These are phyloP conservation scores for Parietichytrium sp. DNA, from an alignment of 108 stramenopile species.

Conservation along the genomic window DNA sequence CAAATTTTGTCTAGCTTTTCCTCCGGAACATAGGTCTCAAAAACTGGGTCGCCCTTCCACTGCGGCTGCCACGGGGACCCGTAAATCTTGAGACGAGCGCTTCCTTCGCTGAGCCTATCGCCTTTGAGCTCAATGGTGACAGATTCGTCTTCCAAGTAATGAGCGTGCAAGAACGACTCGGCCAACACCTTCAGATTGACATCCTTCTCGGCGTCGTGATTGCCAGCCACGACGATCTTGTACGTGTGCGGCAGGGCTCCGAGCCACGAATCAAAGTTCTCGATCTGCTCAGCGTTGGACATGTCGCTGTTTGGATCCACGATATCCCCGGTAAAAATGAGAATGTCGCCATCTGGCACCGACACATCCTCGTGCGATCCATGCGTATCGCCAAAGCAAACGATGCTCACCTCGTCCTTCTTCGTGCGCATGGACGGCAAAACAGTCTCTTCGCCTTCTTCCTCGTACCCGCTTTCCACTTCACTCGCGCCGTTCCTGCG, in stretches of 20 bases:
- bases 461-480: too few relatives aligned
- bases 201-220: slow-evolving; percentile 20
- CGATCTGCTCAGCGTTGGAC: background rate
- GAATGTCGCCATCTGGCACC: slow-evolving; percentile 3
- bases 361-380: background rate
- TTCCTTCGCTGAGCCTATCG: too few relatives aligned
- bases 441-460: too few relatives aligned
- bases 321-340: slow-evolving; percentile 1
- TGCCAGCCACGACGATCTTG: background rate
- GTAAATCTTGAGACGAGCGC: background rate
- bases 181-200: background rate
- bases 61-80: slow-evolving; percentile 35
- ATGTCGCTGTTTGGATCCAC: background rate
- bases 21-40: slow-evolving; percentile 12
- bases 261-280: background rate
- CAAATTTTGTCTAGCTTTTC: background rate
- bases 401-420: slow-evolving; percentile 8
- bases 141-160: background rate
- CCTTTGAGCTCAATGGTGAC: background rate
- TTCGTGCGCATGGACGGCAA: too few relatives aligned
- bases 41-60: slow-evolving; percentile 24
- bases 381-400: slow-evolving; percentile 15
- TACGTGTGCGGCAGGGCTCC: background rate
- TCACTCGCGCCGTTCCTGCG: too few relatives aligned
- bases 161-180: background rate